These are phyloP conservation scores for Talaromyces nanjingensis DNA, from an alignment of 495 filamentous ascomycete species.

Conservation along the genomic window DNA sequence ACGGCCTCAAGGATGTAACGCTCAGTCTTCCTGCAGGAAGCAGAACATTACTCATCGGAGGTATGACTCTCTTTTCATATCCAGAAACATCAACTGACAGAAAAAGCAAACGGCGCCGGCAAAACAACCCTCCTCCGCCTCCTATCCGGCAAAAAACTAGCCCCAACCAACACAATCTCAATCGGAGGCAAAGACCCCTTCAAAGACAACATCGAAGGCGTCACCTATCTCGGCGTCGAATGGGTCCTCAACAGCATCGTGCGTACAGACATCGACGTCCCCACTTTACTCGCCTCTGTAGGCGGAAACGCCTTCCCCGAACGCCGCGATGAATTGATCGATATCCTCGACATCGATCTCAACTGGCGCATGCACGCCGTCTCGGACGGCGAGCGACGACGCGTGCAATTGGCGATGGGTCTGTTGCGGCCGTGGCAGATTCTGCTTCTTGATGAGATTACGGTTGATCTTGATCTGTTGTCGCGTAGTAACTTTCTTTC, in stretches of 20 bases:
- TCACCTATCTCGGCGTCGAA: slow-evolving; percentile 94
- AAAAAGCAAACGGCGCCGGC: slow-evolving; percentile 82
- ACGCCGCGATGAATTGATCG: slow-evolving; percentile 77
- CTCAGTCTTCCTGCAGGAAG: slow-evolving; percentile 74
- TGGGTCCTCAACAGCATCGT: slow-evolving; percentile 99
- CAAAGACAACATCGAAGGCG: slow-evolving; percentile 76
- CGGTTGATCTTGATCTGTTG: slow-evolving; percentile 89
- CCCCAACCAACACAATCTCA: slow-evolving; percentile 61
- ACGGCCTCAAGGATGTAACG: slow-evolving; percentile 61
- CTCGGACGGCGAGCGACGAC: slow-evolving; percentile 79
- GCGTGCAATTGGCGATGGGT: slow-evolving; percentile 96
- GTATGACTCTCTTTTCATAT: slow-evolving; percentile 25
- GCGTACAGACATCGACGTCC: slow-evolving; percentile 86
- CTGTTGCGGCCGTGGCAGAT: slow-evolving; percentile 88
- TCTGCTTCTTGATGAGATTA: slow-evolving; percentile 91
- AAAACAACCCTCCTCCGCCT: slow-evolving; percentile 93
- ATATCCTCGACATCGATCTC: slow-evolving; percentile 86
- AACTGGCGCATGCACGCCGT: slow-evolving; percentile 94
- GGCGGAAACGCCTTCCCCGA: slow-evolving; percentile 77
- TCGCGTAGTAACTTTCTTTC: slow-evolving; percentile 75
- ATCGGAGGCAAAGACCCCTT: slow-evolving; percentile 87
- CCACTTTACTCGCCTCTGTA: slow-evolving; percentile 73
- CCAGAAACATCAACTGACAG: background rate
- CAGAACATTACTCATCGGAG: slow-evolving; percentile 89
- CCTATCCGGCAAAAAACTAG: slow-evolving; percentile 87